Evolutionary conservation across 768 basidiomycete genomes (phyloP).

Genomic region (Crepidotus variabilis): DNA sequence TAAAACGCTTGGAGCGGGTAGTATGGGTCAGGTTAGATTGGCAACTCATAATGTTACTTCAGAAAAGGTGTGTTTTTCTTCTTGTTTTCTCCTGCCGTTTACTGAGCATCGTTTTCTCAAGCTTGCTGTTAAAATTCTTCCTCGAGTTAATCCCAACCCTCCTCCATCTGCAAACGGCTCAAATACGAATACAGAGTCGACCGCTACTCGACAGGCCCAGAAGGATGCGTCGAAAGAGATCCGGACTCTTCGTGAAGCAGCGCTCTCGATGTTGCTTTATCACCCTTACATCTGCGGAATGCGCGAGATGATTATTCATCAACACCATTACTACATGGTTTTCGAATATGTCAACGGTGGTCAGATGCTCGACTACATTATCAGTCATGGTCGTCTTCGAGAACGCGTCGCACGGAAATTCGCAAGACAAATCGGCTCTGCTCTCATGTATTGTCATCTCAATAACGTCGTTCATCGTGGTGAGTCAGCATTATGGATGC

Average conservation of each 20-base stretch:
- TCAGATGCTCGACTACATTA: slow-evolving; percentile 99
- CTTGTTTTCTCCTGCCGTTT: slow-evolving; percentile 8
- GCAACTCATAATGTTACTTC: slow-evolving; percentile 85
- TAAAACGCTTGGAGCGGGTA: slow-evolving; percentile 96
- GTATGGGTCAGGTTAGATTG: slow-evolving; percentile 99
- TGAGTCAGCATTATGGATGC: slow-evolving; percentile 21
- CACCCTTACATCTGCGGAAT: slow-evolving; percentile 99
- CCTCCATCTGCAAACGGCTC: slow-evolving; percentile 42
- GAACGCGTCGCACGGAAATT: slow-evolving; percentile 97
- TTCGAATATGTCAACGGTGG: slow-evolving; percentile 99
- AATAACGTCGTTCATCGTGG: slow-evolving; percentile 98
- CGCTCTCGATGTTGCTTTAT: slow-evolving; percentile 90
- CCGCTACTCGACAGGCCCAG: slow-evolving; percentile 71
- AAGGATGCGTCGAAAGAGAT: slow-evolving; percentile 96
- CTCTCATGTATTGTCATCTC: slow-evolving; percentile 93
- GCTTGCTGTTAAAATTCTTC: slow-evolving; percentile 99
- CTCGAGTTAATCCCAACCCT: slow-evolving; percentile 69
- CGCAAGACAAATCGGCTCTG: slow-evolving; percentile 94
- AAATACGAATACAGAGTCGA: slow-evolving; percentile 45
- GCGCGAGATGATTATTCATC: slow-evolving; percentile 97
- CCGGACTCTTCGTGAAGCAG: slow-evolving; percentile 93
- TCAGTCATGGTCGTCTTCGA: slow-evolving; percentile 91
- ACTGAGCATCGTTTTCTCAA: slow-evolving; percentile 26
- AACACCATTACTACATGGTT: slow-evolving; percentile 99
- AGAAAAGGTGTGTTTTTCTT: slow-evolving; percentile 71